A percentile compares a stretch with the other conserved stretches of the same genome.
Conservation (phyloP, 1,139 yeast species). For the Spathaspora jeffriesii region DNA sequence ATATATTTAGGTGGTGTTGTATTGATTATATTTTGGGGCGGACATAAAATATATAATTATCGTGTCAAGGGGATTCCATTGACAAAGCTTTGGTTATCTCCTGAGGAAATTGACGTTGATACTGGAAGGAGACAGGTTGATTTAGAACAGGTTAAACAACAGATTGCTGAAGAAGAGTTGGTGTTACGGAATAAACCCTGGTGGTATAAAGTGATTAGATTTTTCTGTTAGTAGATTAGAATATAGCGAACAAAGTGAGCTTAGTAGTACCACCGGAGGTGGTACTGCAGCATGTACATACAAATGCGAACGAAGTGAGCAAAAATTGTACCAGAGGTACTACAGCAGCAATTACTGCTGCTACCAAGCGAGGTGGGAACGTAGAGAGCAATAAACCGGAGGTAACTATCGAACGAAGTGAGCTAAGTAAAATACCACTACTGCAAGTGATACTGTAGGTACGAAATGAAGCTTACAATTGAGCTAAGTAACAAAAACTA, state of each 20-base stretch:
- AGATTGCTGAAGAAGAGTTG: conserved; percentile 33
- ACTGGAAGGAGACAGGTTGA: conserved; percentile 45
- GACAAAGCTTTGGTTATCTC: conserved; percentile 28
- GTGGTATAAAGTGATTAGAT: conserved; percentile 21
- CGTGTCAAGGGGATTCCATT: conserved; percentile 23
- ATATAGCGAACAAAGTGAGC: not conserved
- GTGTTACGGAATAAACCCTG: conserved; percentile 22
- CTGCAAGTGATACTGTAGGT: too few species aligned
- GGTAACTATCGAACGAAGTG: too few species aligned
- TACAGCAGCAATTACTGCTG: too few species aligned
- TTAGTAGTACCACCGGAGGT: not conserved
- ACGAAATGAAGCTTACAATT: too few species aligned
- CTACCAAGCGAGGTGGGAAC: too few species aligned
- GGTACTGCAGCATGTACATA: too few species aligned
- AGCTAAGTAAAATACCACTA: too few species aligned
- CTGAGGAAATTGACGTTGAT: conserved; percentile 40
- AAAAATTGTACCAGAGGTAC: too few species aligned
- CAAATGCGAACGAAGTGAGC: too few species aligned
- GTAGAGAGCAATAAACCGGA: too few species aligned
- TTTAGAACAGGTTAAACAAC: conserved; percentile 37
- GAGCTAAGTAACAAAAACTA: too few species aligned
- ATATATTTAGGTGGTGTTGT: conserved; percentile 32
- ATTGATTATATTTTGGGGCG: conserved; percentile 26
- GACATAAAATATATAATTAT: conserved; percentile 33
- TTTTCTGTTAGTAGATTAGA: conserved; percentile 23